Base-by-base conservation (phyloP, 768 basidiomycete genomes). In the Russula sp. region DNA sequence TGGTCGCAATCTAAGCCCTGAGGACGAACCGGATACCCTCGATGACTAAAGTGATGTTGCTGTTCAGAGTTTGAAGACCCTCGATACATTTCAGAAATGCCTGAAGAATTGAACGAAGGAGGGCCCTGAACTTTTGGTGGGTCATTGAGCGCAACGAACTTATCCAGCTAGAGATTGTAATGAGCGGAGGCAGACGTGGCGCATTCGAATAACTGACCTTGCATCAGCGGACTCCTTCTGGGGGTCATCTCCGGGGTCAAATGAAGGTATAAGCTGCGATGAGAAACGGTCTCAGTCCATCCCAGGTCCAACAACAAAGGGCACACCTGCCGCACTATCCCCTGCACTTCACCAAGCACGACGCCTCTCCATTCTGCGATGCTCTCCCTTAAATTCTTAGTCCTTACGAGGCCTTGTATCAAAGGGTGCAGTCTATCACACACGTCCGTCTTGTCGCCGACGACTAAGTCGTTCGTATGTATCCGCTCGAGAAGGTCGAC, bases 321-420 rank as follows among this genome's bases (percentile, higher is more conserved):
- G 76, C 86, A 62, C 70, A 91, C 90, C 75, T 79, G 79, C 72
- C 81, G 84, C 34, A 89, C 74, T 30, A 84, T 76, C 1, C 76
- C 78, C 62, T 78, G 79, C 34, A 93, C 77, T 65, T 89, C 87
- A 16, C 73, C 75, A 64, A 90, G 74, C 20, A 85, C 87, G 5
- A 84, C 81, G 44, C 88, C 84, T 66, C 88, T 77, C 89, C 91
- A 94, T 18, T 84, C 82, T 13, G 82, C 68, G 32, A 84, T 77
- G 1, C 84, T 87, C 65, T 89, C 88, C 57, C 84, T 84, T 48
- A 93, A 72, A 3, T 87, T 89, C 49, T 80, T 83, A 0, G 90
- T 90, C 64, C 90, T 80, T 26, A 86, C 75, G 55, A 98, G 80
- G 20, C 91, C 92, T 36, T 86, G 81, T 30, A 97, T 72, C 51